Percentiles rank a stretch among this genome's conserved stretches.
phyloP scores from a whole-genome alignment of 768 basidiomycete genomes.

The Phanerochaete carnosa region DNA sequence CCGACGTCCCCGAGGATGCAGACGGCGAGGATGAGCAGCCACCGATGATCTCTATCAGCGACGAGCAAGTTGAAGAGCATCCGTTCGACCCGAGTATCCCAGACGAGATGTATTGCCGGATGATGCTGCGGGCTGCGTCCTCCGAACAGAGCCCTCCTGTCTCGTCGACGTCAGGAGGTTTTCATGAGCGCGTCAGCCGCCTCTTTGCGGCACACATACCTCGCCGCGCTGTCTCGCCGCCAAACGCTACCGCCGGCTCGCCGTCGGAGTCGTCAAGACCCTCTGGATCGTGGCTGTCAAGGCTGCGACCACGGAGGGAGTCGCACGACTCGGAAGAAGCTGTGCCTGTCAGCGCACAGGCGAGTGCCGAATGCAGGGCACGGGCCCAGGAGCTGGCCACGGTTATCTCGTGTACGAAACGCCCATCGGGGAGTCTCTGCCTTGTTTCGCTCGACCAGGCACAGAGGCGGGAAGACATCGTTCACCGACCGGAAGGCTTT shows the following conservation, averaged over 20 bases:
- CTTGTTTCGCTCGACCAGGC: constrained; percentile 10
- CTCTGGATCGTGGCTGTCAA: not conserved
- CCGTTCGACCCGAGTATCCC: constrained; percentile 14
- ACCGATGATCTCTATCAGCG: constrained; percentile 5
- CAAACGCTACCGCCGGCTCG: not conserved
- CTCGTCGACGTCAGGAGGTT: not conserved
- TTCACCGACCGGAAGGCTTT: constrained; percentile 11
- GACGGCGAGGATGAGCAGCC: not conserved
- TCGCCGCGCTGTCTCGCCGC: not conserved
- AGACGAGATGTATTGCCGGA: constrained; percentile 4
- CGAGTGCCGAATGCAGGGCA: not conserved
- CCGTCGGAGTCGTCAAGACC: not conserved
- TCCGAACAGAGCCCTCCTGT: not conserved
- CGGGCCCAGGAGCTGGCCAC: constrained; percentile 1
- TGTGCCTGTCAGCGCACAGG: not conserved
- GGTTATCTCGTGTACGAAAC: not conserved
- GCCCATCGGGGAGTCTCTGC: not conserved
- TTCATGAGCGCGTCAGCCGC: not conserved
- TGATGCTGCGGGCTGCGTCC: not conserved
- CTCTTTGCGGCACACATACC: not conserved
- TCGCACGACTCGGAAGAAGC: not conserved
- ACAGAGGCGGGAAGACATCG: constrained; percentile 7
- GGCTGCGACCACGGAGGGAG: not conserved
- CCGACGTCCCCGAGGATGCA: constrained; percentile 1
- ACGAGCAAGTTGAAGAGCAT: constrained; percentile 8